Evolutionary conservation across 352 stramenopile species (phyloP), one percentile per base, ranked within the genome.

Genomic region (Phytopythium sindhum): DNA sequence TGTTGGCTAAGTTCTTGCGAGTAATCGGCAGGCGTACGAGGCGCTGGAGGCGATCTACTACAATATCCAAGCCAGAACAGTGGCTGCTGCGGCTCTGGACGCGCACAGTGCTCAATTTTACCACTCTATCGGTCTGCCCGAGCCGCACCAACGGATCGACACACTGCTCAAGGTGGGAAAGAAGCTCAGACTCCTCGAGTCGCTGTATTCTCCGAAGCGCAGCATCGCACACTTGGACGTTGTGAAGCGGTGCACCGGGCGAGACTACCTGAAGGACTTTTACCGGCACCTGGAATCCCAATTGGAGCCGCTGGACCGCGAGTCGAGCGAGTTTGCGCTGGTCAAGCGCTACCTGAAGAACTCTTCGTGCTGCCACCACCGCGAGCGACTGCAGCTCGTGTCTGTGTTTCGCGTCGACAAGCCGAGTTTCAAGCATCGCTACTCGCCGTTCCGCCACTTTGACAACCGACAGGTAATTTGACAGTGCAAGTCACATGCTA

Each of bases 261-360:
- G 58, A 11, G 69, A 80, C 56, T 75, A 80, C 50, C 31, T 83
- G 41, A 67, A 76, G 39, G 70, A 71, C 35, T 74, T 65, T 39
- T 79, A 77, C n/a, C 50, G 59, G 8, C 45, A 67, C 1, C 60
- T 80, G 19, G 60, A 73, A 8, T 81, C 70, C 37, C 39, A 63
- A 0, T 57, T 84, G 42, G 50, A 70, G 24, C 72, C 73, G 15
- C 24, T 84, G 33, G 44, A 50, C 4, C 45, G 66, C 21, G 45
- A 50, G 7, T 70, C 67, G 10, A 42, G 52, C 4, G 75, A 81
- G 63, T 79, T 62, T 39, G 54, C 54, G 17, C 66, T 72, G 14
- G 70, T 80, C 45, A 61, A 76, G 55, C 57, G 68, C 23, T 83
- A 83, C 58, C 57, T 83, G 9, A 72, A 71, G 53, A 80, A 80